Base-by-base conservation (phyloP, 2,329 filamentous ascomycete species). In the Diaporthe helianthi region DNA sequence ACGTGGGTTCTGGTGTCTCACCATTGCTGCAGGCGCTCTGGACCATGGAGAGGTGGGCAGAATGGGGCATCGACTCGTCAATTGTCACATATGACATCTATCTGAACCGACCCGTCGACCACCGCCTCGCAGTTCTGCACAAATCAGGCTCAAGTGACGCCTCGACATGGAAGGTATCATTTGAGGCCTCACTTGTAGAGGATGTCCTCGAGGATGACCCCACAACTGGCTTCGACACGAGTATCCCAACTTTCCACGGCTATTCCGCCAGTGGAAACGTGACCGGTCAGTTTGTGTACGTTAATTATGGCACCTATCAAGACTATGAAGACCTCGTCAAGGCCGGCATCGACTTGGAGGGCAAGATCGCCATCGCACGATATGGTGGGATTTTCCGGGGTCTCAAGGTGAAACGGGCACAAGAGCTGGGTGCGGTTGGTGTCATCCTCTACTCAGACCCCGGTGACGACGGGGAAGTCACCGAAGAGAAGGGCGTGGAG, bases 181-280 rank as follows among this genome's bases (percentile, higher is more conserved):
- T 91, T 76, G 89, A 94, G 76, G 95, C 94, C 0, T 90, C 88
- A 1, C 81, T 98, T 49, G 89, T 92, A 74, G 96, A 99, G 79
- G 93, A 97, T 76, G 86, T 95, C 2, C 82, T 98, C 6, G 86
- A 93, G 0, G 90, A 97, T 65, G 96, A 99, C 78, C 87, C 89
- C 3, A 97, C 94, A 0, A 93, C 90, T 22, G 86, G 89, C 26
- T 83, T 93, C 54, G 80, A 86, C 12, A 87, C 94, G 75, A 85
- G 93, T 36, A 86, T 98, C 29, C 92, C 93, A 7, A 93, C 90
- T 0, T 97, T 95, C 79, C 91, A 96, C 73, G 93, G 92, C 13
- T 97, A 96, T 76, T 93, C 92, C 1, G 92, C 92, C 0, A 90
- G 83, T 41, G 93, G 93, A 0, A 92, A 92, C 76, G 92, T 92